Evolutionary conservation across 1,284 basidiomycete genomes (phyloP).

Genomic region (Cutaneotrichosporon sp.): DNA sequence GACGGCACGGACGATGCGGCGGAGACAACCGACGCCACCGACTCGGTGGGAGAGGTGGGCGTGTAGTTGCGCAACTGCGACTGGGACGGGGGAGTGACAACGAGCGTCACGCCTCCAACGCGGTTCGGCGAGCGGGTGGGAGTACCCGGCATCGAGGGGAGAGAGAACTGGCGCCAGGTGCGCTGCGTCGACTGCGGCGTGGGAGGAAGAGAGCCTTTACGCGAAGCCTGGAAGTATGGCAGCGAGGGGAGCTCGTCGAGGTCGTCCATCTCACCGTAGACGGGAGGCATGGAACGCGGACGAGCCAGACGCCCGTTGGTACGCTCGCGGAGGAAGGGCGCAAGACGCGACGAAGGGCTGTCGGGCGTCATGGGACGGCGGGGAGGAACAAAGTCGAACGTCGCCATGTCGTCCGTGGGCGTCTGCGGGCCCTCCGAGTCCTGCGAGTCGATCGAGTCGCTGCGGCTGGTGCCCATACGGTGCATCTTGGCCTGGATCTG

Average conservation of each 20-base stretch:
- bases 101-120: background rate
- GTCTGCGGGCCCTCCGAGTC: constrained; percentile 44
- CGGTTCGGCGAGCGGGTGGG: constrained; percentile 1
- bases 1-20: constrained; percentile 34
- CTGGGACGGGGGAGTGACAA: constrained; percentile 16
- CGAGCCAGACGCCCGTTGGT: constrained; percentile 40
- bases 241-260: background rate
- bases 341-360: constrained; percentile 35
- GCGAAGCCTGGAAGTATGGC: background rate
- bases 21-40: constrained; percentile 24
- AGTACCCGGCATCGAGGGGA: background rate
- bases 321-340: constrained; percentile 46
- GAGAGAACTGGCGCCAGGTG: constrained; percentile 12
- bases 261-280: constrained; percentile 12
- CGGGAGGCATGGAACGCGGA: constrained; percentile 38
- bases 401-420: constrained; percentile 39
- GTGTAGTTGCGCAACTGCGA: constrained; percentile 12
- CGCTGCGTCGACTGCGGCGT: constrained; percentile 12
- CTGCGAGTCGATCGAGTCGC: constrained; percentile 27
- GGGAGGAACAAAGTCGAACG: constrained; percentile 18
- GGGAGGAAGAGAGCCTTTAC: constrained; percentile 10
- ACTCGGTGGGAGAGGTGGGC: constrained; percentile 34
- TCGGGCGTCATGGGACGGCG: constrained; percentile 16
- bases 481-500: constrained; percentile 49
- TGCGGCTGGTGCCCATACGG: constrained; percentile 13